Conservation (phyloP, 129 eudicot genomes). For the Artemisia argyi region DNA sequence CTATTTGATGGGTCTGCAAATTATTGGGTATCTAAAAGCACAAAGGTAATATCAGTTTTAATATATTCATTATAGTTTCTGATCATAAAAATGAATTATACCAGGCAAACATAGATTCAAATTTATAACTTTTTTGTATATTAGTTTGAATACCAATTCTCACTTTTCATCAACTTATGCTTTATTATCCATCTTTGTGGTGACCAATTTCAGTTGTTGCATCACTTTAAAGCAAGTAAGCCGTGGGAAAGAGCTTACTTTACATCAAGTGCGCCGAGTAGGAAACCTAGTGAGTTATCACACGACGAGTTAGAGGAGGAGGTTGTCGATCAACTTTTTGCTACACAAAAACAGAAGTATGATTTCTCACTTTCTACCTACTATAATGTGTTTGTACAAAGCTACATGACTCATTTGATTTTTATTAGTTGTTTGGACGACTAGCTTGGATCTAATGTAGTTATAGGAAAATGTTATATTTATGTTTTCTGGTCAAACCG, state of each 20-base stretch:
- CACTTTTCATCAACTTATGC: neutral
- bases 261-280: conserved; percentile 31
- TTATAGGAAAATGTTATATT: neutral
- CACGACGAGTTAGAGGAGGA: conserved; percentile 54
- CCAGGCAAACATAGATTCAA: too few species aligned
- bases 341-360: conserved; percentile 12
- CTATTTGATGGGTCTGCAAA: too few species aligned
- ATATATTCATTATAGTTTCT: too few species aligned
- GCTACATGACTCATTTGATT: neutral
- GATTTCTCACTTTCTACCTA: neutral
- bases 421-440: neutral
- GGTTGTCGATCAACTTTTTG: conserved; percentile 41
- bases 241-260: conserved; percentile 57
- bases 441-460: neutral
- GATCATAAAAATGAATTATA: too few species aligned
- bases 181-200: neutral
- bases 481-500: neutral
- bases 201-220: conserved; percentile 53
- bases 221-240: conserved; percentile 39
- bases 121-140: too few species aligned
- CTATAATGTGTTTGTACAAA: neutral
- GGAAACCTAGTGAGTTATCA: conserved; percentile 49
- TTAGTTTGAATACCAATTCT: too few species aligned
- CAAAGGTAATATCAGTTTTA: too few species aligned
- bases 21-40: too few species aligned